Evolutionary conservation across 78 protist species (phyloP).

Genomic region (Dictyostelium intermedium): DNA sequence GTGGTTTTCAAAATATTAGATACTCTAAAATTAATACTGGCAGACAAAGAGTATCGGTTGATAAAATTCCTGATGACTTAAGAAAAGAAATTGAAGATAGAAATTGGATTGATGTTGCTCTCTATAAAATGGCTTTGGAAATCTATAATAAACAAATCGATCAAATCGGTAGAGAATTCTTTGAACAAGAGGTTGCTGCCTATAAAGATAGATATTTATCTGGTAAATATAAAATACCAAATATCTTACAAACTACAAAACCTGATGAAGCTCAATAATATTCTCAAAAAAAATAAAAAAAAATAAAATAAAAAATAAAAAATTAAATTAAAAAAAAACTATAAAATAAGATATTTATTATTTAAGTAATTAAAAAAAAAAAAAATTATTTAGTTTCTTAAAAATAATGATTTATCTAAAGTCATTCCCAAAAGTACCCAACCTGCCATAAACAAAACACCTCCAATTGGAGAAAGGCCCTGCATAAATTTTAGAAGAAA

Average conservation of each 20-base stretch:
- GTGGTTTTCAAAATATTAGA: conserved; percentile 16
- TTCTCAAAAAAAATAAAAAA: background rate
- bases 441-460: conserved; percentile 62
- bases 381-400: background rate
- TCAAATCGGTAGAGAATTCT: conserved; percentile 17
- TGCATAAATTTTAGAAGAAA: background rate
- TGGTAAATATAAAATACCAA: background rate
- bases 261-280: background rate
- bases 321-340: background rate
- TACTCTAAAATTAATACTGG: conserved; percentile 36
- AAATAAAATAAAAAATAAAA: background rate
- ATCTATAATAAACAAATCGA: conserved; percentile 31
- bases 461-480: conserved; percentile 83
- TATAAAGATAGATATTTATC: background rate
- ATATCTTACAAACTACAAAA: background rate
- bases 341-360: background rate
- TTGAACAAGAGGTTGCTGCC: background rate
- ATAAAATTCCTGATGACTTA: conserved; percentile 10
- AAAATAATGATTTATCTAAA: background rate
- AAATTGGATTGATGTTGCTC: conserved; percentile 33
- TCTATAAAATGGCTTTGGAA: conserved; percentile 19
- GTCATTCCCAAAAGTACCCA: conserved; percentile 67
- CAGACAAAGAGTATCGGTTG: conserved; percentile 8
- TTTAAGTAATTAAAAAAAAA: background rate
- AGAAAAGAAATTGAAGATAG: conserved; percentile 32